Base-by-base conservation (phyloP, 2,329 filamentous ascomycete species). In the Diaporthe nobilis region DNA sequence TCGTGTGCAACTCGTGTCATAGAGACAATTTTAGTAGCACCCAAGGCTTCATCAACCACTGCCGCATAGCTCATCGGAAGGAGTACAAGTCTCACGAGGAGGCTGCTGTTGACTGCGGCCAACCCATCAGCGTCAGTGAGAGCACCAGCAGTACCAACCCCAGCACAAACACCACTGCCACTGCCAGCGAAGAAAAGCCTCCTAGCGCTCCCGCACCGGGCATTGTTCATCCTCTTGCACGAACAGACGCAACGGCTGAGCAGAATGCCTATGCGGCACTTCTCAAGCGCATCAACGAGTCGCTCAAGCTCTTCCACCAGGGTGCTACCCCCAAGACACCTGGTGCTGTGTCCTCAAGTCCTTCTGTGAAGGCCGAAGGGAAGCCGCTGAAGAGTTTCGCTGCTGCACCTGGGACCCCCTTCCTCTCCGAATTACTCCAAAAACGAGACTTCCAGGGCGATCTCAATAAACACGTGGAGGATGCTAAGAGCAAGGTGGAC, bases 11-110 rank as follows among this genome's bases (percentile, higher is more conserved):
- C 76, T 94, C 97, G 83, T 98, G 97, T 84, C 90, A 95, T 68
- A 91, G 96, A 78, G 94, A 95, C 83, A 95, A 98, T 83, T 98
- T 98, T 82, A 96, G 94, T 74, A 98, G 96, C 86, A 97, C 96
- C 0, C 97, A 98, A 84, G 97, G 97, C n/a, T 98, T 98, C 85
- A 97, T 99, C 86, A 99, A 99, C 82, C 97, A 99, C 83, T 98
- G 96, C 83, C 95, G 97, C 75, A 98, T 99, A 80, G 95, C 96
- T 37, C 97, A 99, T 85, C 94, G 94, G 82, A 91, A 95, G 76
- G 95, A 97, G 78, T 98, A 96, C 87, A 96, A 98, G 85, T 98
- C 95, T 80, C 97, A 99, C 81, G 96, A 98, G 83, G 95, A 96
- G 81, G 97, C 97, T 77, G 97, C 96, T 47, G 90, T 96, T 74